phyloP scores from a whole-genome alignment of 2,329 filamentous ascomycete genomes.

The Shiraia bambusicola region DNA sequence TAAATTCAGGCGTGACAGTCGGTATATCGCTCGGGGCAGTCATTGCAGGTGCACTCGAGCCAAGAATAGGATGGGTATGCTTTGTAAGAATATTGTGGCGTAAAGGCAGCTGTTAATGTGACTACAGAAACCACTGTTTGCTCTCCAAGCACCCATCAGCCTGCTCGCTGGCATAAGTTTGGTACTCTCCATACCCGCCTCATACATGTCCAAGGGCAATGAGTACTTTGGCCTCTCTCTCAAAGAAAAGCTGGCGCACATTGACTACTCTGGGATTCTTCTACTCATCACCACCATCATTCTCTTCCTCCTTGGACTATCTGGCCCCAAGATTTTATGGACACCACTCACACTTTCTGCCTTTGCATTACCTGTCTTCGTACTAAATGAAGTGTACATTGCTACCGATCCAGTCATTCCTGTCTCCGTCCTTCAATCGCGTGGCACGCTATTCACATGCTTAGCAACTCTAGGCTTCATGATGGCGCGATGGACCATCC shows the following conservation, averaged over 20 bases:
- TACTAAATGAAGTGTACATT: slow-evolving; percentile 63
- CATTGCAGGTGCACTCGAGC: slow-evolving; percentile 65
- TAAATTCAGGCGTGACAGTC: slow-evolving; percentile 71
- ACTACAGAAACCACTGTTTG: slow-evolving; percentile 68
- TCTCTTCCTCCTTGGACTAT: slow-evolving; percentile 70
- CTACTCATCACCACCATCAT: slow-evolving; percentile 59
- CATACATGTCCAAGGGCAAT: slow-evolving; percentile 40
- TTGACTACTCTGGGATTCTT: slow-evolving; percentile 74
- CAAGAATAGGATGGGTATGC: slow-evolving; percentile 68
- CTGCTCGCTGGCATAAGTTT: slow-evolving; percentile 63
- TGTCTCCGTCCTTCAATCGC: slow-evolving; percentile 66
- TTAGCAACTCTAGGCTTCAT: slow-evolving; percentile 75
- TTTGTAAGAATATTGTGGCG: background rate
- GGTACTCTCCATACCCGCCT: slow-evolving; percentile 64
- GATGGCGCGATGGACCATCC: slow-evolving; percentile 75
- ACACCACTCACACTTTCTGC: slow-evolving; percentile 62
- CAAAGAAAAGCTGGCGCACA: slow-evolving; percentile 59
- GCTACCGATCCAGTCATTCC: slow-evolving; percentile 74
- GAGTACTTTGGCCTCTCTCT: slow-evolving; percentile 42
- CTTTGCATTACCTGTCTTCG: slow-evolving; percentile 54
- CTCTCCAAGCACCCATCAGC: slow-evolving; percentile 67
- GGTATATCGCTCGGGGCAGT: slow-evolving; percentile 73
- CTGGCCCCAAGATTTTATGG: slow-evolving; percentile 62
- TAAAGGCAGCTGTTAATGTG: slow-evolving; percentile 6
- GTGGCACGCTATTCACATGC: slow-evolving; percentile 72